Base-by-base conservation (phyloP, 495 filamentous ascomycete species). In the Talaromyces liani region DNA sequence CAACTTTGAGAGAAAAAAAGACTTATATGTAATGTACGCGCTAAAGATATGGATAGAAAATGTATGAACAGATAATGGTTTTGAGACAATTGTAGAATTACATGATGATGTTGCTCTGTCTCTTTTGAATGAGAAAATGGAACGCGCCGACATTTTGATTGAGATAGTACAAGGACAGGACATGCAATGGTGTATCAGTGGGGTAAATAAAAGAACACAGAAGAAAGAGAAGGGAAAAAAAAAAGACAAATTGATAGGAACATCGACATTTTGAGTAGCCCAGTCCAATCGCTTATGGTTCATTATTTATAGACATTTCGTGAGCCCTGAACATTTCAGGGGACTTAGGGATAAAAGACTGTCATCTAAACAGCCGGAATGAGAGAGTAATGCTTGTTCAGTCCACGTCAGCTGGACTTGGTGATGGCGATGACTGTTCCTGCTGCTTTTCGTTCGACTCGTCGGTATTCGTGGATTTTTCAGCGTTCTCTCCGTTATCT, bases 351-450 rank as follows among this genome's bases (percentile, higher is more conserved):
- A 10, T 12, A 55, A 29, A 6, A 55, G 22, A 36, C 51, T 25
- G 18, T 29, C 25, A 6, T 55, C 22, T 22, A 10, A n/a, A 55
- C 4, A 25, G 22, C 1, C 20, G 51, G 3, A 4, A 55, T 14
- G 22, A 29, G 18, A 22, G 20, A 16, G 20, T 25, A 54, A 12
- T 22, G 6, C n/a, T 20, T 31, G 45, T 9, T 61, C 36, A 61
- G 5, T 61, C 36, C 7, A 51, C 20, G 12, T 61, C 59, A 33
- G 39, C 33, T 49, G 59, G 59, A 61, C 59, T 61, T 51, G 59
- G 36, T 7, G 59, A 53, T 6, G 36, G 31, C 3, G 25, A 27
- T 14, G 51, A 9, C 51, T 60, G 58, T n/a, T 45, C 58, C 31
- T 64, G 51, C 8, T 18, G 18, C 58, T 57, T 25, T 27, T 49